Evolutionary conservation across 306 rosid genomes (phyloP).

Genomic region (Arachis stenosperma): DNA sequence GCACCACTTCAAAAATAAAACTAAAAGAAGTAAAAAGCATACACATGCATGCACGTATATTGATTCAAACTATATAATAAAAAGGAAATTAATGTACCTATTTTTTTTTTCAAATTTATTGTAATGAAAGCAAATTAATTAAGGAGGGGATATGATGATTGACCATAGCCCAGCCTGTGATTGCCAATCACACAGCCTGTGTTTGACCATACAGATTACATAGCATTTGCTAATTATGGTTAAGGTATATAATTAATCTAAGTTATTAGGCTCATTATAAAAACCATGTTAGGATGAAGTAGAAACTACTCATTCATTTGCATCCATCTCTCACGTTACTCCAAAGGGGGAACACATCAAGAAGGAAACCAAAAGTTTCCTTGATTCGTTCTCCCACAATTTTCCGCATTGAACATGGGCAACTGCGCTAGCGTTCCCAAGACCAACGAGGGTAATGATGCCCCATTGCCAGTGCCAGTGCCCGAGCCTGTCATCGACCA

Average conservation of each 20-base stretch:
- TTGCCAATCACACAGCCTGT: constrained; percentile 32
- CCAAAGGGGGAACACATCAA: constrained; percentile 22
- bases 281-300: background rate
- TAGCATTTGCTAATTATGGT: constrained; percentile 28
- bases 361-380: background rate
- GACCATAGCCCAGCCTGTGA: constrained; percentile 30
- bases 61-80: too few relatives aligned
- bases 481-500: constrained; percentile 33
- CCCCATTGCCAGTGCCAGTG: background rate
- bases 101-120: too few relatives aligned
- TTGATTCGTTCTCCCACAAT: constrained; percentile 33
- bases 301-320: background rate
- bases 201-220: background rate
- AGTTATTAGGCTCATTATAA: constrained; percentile 35
- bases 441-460: constrained; percentile 34
- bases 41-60: too few relatives aligned
- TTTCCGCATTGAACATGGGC: constrained; percentile 40
- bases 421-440: constrained; percentile 44
- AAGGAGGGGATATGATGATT: background rate
- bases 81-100: too few relatives aligned
- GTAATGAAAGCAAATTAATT: too few relatives aligned
- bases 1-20: too few relatives aligned
- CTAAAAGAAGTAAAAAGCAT: too few relatives aligned
- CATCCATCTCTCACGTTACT: background rate
- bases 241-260: background rate